Conservation (phyloP, 106 monocot genomes). For the Dendrobium huoshanense region DNA sequence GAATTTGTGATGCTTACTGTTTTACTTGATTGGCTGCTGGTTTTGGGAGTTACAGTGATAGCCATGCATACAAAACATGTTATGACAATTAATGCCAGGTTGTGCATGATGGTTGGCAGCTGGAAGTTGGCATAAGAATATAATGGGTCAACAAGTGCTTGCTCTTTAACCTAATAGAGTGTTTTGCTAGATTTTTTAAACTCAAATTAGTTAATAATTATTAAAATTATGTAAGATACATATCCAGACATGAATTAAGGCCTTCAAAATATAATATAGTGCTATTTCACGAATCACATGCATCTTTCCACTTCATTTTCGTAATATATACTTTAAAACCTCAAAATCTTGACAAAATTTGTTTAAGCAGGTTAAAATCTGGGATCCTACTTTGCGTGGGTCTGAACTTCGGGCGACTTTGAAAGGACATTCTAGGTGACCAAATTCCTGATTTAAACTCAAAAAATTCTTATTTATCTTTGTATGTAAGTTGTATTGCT, state of each 20-base stretch:
- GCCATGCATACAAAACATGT: background rate
- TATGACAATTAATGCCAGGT: background rate
- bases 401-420: conserved; percentile 76
- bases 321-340: background rate
- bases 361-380: conserved; percentile 62
- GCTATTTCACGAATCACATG: background rate
- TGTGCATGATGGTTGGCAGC: background rate
- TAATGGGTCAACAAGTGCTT: background rate
- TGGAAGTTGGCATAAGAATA: background rate
- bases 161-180: background rate
- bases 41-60: too few species aligned
- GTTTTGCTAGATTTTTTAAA: background rate
- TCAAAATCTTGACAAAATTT: background rate
- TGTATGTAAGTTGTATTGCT: background rate
- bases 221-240: background rate
- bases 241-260: background rate
- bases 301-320: background rate
- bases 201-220: background rate
- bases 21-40: too few species aligned
- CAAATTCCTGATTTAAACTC: background rate
- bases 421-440: conserved; percentile 65
- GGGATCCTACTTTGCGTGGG: conserved; percentile 77
- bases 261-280: background rate
- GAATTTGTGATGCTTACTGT: too few species aligned
- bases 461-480: background rate